Evolutionary conservation across 2,329 filamentous ascomycete genomes (phyloP).

Genomic region (Phialophora tarda): DNA sequence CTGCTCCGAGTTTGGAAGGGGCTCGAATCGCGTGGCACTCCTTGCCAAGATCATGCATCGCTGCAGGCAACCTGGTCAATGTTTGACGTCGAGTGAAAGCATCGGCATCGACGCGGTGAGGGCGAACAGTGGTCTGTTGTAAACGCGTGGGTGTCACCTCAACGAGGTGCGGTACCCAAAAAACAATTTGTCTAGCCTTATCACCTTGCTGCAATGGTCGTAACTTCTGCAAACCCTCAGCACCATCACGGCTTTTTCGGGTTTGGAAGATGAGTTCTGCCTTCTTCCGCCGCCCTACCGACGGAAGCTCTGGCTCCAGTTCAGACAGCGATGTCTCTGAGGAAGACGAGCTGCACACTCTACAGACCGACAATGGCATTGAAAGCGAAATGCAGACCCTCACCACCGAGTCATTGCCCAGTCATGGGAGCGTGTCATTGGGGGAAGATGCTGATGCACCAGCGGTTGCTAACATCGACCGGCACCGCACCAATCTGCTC

Average conservation of each 20-base stretch:
- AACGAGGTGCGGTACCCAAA: neutral
- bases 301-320: slow-evolving; percentile 31
- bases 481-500: slow-evolving; percentile 47
- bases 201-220: neutral
- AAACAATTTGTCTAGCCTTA: neutral
- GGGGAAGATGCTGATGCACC: slow-evolving; percentile 26
- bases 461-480: slow-evolving; percentile 26
- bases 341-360: slow-evolving; percentile 10
- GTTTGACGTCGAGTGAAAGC: neutral
- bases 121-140: neutral
- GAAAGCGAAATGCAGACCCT: slow-evolving; percentile 26
- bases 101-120: neutral
- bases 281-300: slow-evolving; percentile 36
- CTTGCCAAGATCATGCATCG: slow-evolving; percentile 26
- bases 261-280: slow-evolving; percentile 30
- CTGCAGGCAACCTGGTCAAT: slow-evolving; percentile 14
- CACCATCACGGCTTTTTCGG: neutral
- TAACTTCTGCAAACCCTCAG: neutral
- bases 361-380: slow-evolving; percentile 8
- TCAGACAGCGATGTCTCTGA: slow-evolving; percentile 25
- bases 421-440: slow-evolving; percentile 30
- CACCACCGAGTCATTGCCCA: slow-evolving; percentile 37
- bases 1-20: slow-evolving; percentile 5
- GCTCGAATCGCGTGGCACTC: slow-evolving; percentile 28
- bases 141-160: neutral